Conservation (phyloP, 768 basidiomycete genomes). For the Porphyrellus cyaneotinctus region DNA sequence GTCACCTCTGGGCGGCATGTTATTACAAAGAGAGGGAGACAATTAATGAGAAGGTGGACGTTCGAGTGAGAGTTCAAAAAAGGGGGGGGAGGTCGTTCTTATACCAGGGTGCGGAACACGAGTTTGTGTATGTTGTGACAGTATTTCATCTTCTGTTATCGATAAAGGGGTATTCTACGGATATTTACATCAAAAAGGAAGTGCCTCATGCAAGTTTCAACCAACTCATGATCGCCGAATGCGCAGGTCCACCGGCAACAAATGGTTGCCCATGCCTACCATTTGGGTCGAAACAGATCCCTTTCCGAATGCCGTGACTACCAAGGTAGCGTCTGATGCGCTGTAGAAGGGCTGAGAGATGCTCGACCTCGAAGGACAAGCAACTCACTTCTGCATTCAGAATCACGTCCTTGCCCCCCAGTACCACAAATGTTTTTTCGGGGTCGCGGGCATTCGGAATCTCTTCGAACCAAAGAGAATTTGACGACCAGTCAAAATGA, state of each 20-base stretch:
- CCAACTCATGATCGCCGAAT: constrained; percentile 62
- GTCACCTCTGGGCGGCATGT: constrained; percentile 40
- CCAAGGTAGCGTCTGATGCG: constrained; percentile 71
- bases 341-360: constrained; percentile 31
- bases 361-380: not conserved
- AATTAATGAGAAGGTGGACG: constrained; percentile 14
- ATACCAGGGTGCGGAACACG: constrained; percentile 10
- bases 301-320: constrained; percentile 68
- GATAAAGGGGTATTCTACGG: constrained; percentile 7
- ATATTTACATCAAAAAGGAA: constrained; percentile 10
- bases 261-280: constrained; percentile 65
- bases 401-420: constrained; percentile 83
- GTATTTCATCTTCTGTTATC: constrained; percentile 17
- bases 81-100: constrained; percentile 13
- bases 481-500: constrained; percentile 83
- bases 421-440: constrained; percentile 61
- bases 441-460: constrained; percentile 76
- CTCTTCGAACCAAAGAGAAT: constrained; percentile 87
- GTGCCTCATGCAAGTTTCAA: constrained; percentile 31
- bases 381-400: constrained; percentile 60
- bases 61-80: constrained; percentile 12
- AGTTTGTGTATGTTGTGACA: constrained; percentile 29
- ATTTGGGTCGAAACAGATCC: constrained; percentile 58
- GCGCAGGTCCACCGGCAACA: constrained; percentile 45
- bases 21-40: not conserved